Conservation (phyloP, 2,329 filamentous ascomycete genomes). For the Leptographium lundbergii region DNA sequence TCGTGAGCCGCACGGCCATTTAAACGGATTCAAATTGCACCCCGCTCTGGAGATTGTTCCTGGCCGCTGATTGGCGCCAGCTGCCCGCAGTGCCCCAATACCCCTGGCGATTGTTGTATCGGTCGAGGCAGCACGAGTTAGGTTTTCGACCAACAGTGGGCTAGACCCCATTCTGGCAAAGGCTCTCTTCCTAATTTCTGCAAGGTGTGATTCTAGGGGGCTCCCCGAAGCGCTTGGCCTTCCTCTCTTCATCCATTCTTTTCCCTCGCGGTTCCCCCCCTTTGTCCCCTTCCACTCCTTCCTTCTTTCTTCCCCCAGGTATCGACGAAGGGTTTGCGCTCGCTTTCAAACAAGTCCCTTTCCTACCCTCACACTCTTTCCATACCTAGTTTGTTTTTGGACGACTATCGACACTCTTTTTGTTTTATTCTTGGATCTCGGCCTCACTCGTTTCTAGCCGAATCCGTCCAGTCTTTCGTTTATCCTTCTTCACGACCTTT, state of each 20-base stretch:
- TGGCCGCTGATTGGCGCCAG: background rate
- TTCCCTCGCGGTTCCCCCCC: background rate
- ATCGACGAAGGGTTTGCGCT: constrained; percentile 4
- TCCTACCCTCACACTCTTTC: constrained; percentile 3
- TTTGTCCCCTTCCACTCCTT: background rate
- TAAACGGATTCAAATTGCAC: background rate
- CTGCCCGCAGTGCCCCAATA: background rate
- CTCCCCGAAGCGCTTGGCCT: background rate
- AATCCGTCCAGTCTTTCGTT: constrained; percentile 31
- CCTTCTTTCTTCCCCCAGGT: background rate
- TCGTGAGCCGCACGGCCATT: background rate
- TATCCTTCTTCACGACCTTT: background rate
- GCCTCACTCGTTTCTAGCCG: constrained; percentile 31
- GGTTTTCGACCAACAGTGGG: background rate
- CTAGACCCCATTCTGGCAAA: background rate
- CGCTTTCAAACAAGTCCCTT: constrained; percentile 1
- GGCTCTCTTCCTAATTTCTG: background rate
- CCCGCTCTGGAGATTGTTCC: background rate
- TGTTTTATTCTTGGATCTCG: constrained; percentile 19
- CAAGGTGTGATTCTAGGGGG: background rate
- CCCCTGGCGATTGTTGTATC: constrained; percentile 1
- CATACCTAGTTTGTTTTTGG: background rate
- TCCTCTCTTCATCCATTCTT: constrained; percentile 1
- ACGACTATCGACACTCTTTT: constrained; percentile 14
- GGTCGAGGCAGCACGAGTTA: background rate